Conservation (phyloP, 2,329 filamentous ascomycete genomes). For the Monosporascus sp. region DNA sequence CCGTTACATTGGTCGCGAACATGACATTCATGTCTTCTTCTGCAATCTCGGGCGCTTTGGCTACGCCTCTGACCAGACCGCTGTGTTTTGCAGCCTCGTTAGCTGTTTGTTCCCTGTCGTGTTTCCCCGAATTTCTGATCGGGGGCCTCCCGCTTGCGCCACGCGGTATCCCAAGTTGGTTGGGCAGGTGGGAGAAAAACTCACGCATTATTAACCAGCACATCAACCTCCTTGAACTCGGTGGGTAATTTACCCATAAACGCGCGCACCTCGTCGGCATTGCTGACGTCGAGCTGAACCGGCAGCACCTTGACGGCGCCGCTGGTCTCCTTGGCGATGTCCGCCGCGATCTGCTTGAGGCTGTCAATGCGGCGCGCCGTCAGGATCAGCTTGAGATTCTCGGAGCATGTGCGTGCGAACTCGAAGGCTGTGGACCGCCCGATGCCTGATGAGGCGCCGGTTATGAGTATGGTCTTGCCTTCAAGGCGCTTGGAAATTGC, state of each 20-base stretch:
- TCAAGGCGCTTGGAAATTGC: conserved; percentile 77
- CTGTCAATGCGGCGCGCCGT: conserved; percentile 82
- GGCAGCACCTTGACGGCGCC: conserved; percentile 76
- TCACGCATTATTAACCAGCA: conserved; percentile 95
- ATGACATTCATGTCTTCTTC: conserved; percentile 80
- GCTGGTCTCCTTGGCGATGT: conserved; percentile 74
- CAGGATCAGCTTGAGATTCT: conserved; percentile 79
- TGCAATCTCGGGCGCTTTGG: conserved; percentile 76
- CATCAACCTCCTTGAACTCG: conserved; percentile 79
- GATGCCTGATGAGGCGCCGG: conserved; percentile 90
- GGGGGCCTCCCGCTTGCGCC: no score
- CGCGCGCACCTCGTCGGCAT: conserved; percentile 63
- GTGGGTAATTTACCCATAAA: conserved; percentile 72
- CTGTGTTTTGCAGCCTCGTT: conserved; percentile 35
- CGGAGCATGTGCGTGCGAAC: conserved; percentile 78
- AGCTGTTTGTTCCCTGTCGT: no score
- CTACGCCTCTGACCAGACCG: conserved; percentile 84
- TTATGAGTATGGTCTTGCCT: conserved; percentile 89
- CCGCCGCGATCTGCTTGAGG: conserved; percentile 67
- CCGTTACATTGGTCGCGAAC: conserved; percentile 91
- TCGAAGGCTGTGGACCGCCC: conserved; percentile 82
- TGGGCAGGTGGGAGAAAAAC: conserved; percentile 26
- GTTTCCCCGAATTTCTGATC: background rate
- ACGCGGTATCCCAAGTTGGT: no score
- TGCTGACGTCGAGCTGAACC: conserved; percentile 82